Base-by-base conservation (phyloP, 2,329 filamentous ascomycete genomes). In the Ascochyta clinopodiicola region DNA sequence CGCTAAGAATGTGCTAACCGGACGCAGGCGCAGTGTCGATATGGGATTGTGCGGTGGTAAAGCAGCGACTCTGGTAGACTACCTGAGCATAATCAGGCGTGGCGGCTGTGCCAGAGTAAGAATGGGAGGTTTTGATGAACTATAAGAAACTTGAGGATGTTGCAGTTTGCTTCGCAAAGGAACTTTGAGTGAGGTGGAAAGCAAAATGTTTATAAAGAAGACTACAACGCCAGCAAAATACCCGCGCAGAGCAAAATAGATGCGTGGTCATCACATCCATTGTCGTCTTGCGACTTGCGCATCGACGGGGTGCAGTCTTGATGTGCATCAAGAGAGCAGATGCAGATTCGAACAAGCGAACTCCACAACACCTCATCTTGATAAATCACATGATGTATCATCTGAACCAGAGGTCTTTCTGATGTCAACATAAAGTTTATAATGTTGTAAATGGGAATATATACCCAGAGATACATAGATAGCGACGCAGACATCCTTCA, bases 391-490 rank as follows among this genome's bases (percentile, higher is more conserved):
- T 42, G 31, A 45, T 42, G 1, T 13, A 22, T n/a, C n/a, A 15
- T 36, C 17, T 42, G 13, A 36, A 42, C 42, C 36, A 52, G n/a
- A 39, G 29, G 36, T 52, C 29, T 17, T 46, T 6, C 24, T 2
- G 17, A 52, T 19, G 21, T 47, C 44, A 47, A 53, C 50, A 53
- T 53, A 53, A 53, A 47, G 24, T 47, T 8, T 19, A 2, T 19
- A 5, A 8, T 21, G 1, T 1, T 15, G 15, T 17, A 17, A 34
- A 19, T 34, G 15, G 17, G 8, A 3, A 17, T 38, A 53, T 47
- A 19, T 32, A 43, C 43, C 19, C 17, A 12, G 5, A 9, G 1
- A 13, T 6, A 2, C 10, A 19, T 37, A 12, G 35, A 19, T 37
- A 12, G 35, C 17, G 8, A 19, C 7, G n/a, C 10, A 9, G n/a